These are phyloP conservation scores for Apiospora kogelbergensis DNA, from an alignment of 2,329 filamentous ascomycete species.

Conservation along the genomic window DNA sequence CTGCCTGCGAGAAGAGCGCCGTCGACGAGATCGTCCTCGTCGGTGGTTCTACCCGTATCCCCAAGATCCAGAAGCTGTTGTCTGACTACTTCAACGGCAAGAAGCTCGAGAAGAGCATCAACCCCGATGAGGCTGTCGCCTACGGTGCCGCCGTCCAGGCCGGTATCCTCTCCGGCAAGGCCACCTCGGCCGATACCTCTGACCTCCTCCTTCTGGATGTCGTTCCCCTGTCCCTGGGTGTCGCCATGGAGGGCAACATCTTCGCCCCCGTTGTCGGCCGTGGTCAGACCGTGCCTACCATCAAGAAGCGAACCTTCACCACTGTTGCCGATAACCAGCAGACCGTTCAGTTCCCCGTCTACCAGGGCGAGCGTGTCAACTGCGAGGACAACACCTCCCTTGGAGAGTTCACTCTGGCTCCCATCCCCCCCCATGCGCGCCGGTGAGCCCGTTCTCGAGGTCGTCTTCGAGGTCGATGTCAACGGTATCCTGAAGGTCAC, in stretches of 20 bases:
- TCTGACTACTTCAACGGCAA: slow-evolving; percentile 99
- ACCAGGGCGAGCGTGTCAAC: slow-evolving; percentile 95
- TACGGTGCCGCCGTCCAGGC: slow-evolving; percentile 99
- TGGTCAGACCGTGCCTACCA: slow-evolving; percentile 71
- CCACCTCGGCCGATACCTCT: slow-evolving; percentile 88
- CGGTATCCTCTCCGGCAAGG: slow-evolving; percentile 98
- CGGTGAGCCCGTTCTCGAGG: slow-evolving; percentile 94
- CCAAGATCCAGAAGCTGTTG: slow-evolving; percentile 97
- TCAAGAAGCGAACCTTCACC: slow-evolving; percentile 87
- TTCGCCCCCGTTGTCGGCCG: slow-evolving; percentile 90
- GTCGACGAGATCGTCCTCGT: slow-evolving; percentile 99
- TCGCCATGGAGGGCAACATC: slow-evolving; percentile 99
- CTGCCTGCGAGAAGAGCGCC: slow-evolving; percentile 79
- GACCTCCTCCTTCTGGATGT: slow-evolving; percentile 97
- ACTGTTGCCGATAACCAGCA: slow-evolving; percentile 77
- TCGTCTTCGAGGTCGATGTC: slow-evolving; percentile 99
- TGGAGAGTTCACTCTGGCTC: slow-evolving; percentile 94
- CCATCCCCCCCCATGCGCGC: slow-evolving; percentile 87
- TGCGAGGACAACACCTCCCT: slow-evolving; percentile 98
- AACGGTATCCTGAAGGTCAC: slow-evolving; percentile 99
- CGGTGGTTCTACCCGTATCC: slow-evolving; percentile 98
- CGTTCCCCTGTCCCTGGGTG: slow-evolving; percentile 92
- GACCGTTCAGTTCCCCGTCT: slow-evolving; percentile 89
- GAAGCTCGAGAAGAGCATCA: slow-evolving; percentile 99
- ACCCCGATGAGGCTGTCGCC: slow-evolving; percentile 98